Evolutionary conservation across 345 rosid genomes (phyloP).

Genomic region (Eucalyptus grandis): DNA sequence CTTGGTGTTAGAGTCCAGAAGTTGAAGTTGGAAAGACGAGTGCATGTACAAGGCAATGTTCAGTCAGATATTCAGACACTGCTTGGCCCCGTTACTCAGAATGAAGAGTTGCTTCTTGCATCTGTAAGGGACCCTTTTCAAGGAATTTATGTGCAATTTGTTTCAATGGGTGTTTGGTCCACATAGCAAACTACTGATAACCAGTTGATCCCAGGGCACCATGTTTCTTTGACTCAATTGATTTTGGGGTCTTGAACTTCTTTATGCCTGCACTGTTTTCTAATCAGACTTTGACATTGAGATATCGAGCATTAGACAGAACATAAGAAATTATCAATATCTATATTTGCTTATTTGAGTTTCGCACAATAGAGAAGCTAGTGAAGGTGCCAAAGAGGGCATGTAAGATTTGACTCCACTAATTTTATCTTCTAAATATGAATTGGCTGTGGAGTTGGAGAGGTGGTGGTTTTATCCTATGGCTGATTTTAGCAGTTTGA

Average conservation of each 20-base stretch:
- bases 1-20: slow-evolving; percentile 60
- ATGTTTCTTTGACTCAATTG: neutral
- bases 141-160: neutral
- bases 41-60: slow-evolving; percentile 58
- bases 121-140: slow-evolving; percentile 47
- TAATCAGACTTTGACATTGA: neutral
- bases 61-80: slow-evolving; percentile 86
- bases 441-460: neutral
- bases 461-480: neutral
- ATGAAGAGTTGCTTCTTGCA: slow-evolving; percentile 69
- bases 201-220: neutral
- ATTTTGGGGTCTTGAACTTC: neutral
- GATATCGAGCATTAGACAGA: neutral
- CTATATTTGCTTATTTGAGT: neutral
- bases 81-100: slow-evolving; percentile 58
- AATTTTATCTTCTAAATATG: neutral
- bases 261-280: neutral
- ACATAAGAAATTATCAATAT: neutral
- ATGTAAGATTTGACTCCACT: neutral
- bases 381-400: neutral
- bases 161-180: neutral
- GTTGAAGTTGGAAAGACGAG: slow-evolving; percentile 49
- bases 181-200: neutral
- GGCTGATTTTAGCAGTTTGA: neutral
- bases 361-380: neutral